Conservation (phyloP, 78 protist genomes). For the Mastigamoeba balamuthi region DNA sequence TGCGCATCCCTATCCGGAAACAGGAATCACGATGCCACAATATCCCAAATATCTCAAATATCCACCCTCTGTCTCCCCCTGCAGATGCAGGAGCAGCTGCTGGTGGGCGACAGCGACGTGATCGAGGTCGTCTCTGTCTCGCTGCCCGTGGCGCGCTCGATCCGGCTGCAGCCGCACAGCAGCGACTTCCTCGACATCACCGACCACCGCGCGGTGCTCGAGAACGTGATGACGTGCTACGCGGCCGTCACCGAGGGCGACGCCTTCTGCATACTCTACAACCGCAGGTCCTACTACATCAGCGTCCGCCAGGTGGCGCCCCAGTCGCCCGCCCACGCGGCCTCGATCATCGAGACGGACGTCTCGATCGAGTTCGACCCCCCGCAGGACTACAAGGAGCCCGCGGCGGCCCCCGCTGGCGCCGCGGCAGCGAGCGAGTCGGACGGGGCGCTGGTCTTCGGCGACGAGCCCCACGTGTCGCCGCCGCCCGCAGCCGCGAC, state of each 20-base stretch:
- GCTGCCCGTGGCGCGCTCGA: background rate
- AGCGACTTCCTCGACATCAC: background rate
- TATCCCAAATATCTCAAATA: too few species aligned
- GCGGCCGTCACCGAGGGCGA: background rate
- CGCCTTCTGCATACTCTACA: background rate
- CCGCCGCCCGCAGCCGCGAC: too few species aligned
- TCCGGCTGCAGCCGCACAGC: background rate
- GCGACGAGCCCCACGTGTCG: too few species aligned
- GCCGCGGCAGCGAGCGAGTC: too few species aligned
- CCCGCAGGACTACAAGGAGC: too few species aligned
- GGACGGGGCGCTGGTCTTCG: too few species aligned
- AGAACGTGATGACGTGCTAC: background rate
- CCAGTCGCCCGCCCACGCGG: background rate
- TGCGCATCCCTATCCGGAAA: background rate
- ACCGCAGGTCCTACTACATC: background rate
- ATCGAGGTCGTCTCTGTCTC: background rate
- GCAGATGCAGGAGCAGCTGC: background rate
- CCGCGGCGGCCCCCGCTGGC: too few species aligned
- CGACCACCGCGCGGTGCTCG: background rate
- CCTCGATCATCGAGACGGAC: background rate
- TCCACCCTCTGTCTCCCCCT: too few species aligned
- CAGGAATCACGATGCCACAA: too few species aligned
- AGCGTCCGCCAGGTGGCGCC: background rate
- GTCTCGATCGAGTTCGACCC: background rate
- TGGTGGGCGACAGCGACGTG: background rate